phyloP scores from a whole-genome alignment of 306 rosid genomes.

The Comarum palustre region DNA sequence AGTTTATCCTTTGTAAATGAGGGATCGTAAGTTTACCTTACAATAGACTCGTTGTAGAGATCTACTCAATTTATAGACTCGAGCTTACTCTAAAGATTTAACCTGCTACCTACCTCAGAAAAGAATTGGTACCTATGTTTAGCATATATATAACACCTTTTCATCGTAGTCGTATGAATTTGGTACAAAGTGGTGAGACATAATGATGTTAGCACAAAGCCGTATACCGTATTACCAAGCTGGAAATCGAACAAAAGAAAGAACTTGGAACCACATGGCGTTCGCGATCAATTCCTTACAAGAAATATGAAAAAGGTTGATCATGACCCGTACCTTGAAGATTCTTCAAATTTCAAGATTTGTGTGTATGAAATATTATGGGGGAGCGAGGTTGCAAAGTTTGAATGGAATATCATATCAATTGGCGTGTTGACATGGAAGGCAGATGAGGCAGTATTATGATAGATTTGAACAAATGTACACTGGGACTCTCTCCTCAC shows the following conservation, averaged over 20 bases:
- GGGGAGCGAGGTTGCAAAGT: not conserved
- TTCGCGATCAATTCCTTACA: not conserved
- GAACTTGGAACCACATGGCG: slow-evolving; percentile 1
- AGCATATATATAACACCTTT: no score
- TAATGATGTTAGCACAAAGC: slow-evolving; percentile 23
- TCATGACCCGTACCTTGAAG: not conserved
- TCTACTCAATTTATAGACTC: no score
- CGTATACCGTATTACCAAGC: not conserved
- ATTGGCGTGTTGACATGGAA: not conserved
- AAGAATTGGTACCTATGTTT: no score
- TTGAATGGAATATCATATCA: slow-evolving; percentile 14
- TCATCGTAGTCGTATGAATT: no score
- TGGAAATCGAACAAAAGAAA: not conserved
- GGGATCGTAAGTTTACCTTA: no score
- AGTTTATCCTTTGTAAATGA: no score
- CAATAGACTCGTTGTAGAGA: no score
- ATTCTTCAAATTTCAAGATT: not conserved
- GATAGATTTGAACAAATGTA: slow-evolving; percentile 36
- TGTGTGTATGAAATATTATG: not conserved
- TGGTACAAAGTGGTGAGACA: not conserved
- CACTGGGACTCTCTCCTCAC: slow-evolving; percentile 26
- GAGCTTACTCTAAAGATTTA: no score
- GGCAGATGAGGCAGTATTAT: slow-evolving; percentile 27
- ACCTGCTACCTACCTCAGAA: no score
- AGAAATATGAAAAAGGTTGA: not conserved